Conservation (phyloP, 1,284 basidiomycete species). For the Farysia itapuensis region DNA sequence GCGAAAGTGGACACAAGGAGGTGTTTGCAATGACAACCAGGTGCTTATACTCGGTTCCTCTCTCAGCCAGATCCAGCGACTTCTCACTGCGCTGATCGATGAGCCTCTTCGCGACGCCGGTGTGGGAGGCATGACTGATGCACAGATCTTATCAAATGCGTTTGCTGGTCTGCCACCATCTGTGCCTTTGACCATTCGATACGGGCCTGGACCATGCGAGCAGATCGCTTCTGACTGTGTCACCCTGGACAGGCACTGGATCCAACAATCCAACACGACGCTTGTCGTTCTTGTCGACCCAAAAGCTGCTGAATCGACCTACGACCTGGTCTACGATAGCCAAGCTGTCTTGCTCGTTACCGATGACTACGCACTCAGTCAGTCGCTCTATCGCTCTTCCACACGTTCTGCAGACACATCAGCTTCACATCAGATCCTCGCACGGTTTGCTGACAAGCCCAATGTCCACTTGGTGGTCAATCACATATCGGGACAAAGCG, state of each 20-base stretch:
- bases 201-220: slow-evolving; percentile 9
- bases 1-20: background rate
- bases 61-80: slow-evolving; percentile 18
- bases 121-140: slow-evolving; percentile 1
- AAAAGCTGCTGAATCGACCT: slow-evolving; percentile 1
- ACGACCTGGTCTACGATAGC: slow-evolving; percentile 31
- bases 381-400: background rate
- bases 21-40: background rate
- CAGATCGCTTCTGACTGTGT: background rate
- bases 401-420: background rate
- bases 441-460: slow-evolving; percentile 38
- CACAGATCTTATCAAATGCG: slow-evolving; percentile 2
- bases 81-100: slow-evolving; percentile 22
- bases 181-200: slow-evolving; percentile 15
- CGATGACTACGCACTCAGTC: slow-evolving; percentile 27
- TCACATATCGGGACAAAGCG: slow-evolving; percentile 7
- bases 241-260: slow-evolving; percentile 33
- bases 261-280: slow-evolving; percentile 23
- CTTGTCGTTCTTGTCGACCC: slow-evolving; percentile 30
- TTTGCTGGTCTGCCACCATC: background rate
- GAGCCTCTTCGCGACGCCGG: slow-evolving; percentile 39
- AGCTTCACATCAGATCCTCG: slow-evolving; percentile 14
- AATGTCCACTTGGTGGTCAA: slow-evolving; percentile 33
- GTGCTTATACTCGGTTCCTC: slow-evolving; percentile 20
- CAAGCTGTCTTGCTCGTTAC: slow-evolving; percentile 36